A percentile compares a stretch with the other conserved stretches of the same genome.
phyloP scores from a whole-genome alignment of 2,329 filamentous ascomycete genomes.

The Aureobasidium subglaciale region DNA sequence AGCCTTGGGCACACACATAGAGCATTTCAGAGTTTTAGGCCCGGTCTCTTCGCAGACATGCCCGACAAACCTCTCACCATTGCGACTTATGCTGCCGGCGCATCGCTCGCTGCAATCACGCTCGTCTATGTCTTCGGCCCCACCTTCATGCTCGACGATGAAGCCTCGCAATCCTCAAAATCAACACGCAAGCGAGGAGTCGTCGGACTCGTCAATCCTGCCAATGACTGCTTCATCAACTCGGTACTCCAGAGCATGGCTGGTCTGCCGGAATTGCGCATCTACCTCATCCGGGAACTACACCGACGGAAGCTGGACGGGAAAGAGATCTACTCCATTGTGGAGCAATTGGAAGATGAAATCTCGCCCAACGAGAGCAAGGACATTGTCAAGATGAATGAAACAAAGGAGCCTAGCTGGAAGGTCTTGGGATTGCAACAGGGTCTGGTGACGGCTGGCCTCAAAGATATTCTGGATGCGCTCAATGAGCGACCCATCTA shows the following conservation, averaged over 20 bases:
- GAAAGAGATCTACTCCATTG: conserved; percentile 58
- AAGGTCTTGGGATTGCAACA: conserved; percentile 59
- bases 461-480: conserved; percentile 88
- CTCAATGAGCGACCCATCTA: conserved; percentile 91
- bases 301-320: conserved; percentile 78
- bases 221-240: conserved; percentile 82
- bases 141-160: conserved; percentile 90
- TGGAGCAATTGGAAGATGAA: conserved; percentile 28
- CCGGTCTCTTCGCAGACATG: conserved; percentile 42
- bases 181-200: conserved; percentile 72
- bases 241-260: conserved; percentile 90
- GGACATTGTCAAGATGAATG: conserved; percentile 27
- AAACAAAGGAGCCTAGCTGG: conserved; percentile 35
- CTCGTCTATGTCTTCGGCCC: conserved; percentile 96
- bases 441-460: conserved; percentile 73
- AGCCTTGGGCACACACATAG: background rate
- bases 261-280: conserved; percentile 76
- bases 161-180: conserved; percentile 51
- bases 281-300: conserved; percentile 88
- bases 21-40: conserved; percentile 1
- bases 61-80: conserved; percentile 76
- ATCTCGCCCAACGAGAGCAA: conserved; percentile 57
- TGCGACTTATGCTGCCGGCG: conserved; percentile 89
- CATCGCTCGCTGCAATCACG: conserved; percentile 87
- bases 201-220: conserved; percentile 81